phyloP scores from a whole-genome alignment of 345 rosid species.

The Rhodamnia argentea region DNA sequence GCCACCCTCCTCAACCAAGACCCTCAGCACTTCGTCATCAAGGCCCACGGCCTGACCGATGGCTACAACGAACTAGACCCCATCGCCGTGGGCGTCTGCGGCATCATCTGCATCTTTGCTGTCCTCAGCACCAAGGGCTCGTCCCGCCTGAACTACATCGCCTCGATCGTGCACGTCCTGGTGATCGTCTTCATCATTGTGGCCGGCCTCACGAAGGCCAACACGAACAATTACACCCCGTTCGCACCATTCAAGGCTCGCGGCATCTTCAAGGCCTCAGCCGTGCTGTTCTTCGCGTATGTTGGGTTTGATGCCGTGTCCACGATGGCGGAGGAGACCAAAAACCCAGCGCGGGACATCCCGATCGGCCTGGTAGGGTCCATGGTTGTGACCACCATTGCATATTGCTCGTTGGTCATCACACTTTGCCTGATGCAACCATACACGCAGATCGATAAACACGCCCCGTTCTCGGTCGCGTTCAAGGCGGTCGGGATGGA shows the following conservation, averaged over 20 bases:
- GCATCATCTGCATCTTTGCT: conserved; percentile 26
- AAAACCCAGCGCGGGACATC: conserved; percentile 26
- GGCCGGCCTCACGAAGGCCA: conserved; percentile 31
- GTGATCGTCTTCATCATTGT: conserved; percentile 34
- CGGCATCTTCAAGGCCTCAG: conserved; percentile 21
- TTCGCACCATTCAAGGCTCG: conserved; percentile 22
- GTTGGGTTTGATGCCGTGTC: conserved; percentile 38
- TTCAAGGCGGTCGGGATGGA: conserved; percentile 24
- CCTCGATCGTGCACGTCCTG: conserved; percentile 21
- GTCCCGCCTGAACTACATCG: conserved; percentile 33
- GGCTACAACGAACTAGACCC: conserved; percentile 30
- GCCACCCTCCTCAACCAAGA: conserved; percentile 60
- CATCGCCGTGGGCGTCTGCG: conserved; percentile 15
- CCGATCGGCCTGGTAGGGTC: conserved; percentile 37
- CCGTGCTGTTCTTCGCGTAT: conserved; percentile 38
- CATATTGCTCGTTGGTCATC: conserved; percentile 16
- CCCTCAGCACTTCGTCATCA: conserved; percentile 40
- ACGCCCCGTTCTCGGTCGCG: conserved; percentile 34
- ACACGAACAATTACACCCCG: conserved; percentile 11
- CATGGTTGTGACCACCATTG: conserved; percentile 9
- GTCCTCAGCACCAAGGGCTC: conserved; percentile 42
- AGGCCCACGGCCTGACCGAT: conserved; percentile 12
- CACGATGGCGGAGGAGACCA: conserved; percentile 44
- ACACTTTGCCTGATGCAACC: conserved; percentile 32
- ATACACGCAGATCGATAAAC: not conserved